phyloP scores from a whole-genome alignment of 1,284 basidiomycete genomes.

The Moesziomyces aphidis region DNA sequence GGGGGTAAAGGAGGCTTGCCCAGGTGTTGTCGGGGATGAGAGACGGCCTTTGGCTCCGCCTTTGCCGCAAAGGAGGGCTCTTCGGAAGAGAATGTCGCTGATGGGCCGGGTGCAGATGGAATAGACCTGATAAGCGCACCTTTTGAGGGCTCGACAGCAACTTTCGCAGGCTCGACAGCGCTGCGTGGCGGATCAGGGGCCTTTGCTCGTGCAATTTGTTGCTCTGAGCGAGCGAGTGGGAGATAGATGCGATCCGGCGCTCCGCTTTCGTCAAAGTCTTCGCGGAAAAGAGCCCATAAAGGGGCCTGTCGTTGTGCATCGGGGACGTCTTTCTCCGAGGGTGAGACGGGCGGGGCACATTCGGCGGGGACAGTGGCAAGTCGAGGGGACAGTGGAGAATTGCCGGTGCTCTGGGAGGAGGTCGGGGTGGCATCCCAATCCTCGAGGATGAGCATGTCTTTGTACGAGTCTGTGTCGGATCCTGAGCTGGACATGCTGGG shows the following conservation, averaged over 20 bases:
- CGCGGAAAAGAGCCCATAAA: slow-evolving; percentile 8
- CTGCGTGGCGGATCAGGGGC: background rate
- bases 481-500: slow-evolving; percentile 12
- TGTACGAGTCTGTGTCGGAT: slow-evolving; percentile 10
- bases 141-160: too few species aligned
- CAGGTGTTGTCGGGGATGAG: background rate
- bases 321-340: background rate
- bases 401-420: slow-evolving; percentile 8
- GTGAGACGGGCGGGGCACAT: too few species aligned
- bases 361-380: background rate
- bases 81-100: too few species aligned
- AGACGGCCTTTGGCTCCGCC: too few species aligned
- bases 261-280: background rate
- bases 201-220: background rate
- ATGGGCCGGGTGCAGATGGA: too few species aligned
- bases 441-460: slow-evolving; percentile 1
- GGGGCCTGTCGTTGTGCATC: background rate
- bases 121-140: too few species aligned
- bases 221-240: background rate
- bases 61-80: too few species aligned
- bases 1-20: background rate
- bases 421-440: slow-evolving; percentile 3
- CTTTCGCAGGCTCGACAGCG: background rate
- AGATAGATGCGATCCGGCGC: slow-evolving; percentile 9
- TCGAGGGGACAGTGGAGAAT: slow-evolving; percentile 2